phyloP scores from a whole-genome alignment of 306 rosid species.

The Vicia sativa region DNA sequence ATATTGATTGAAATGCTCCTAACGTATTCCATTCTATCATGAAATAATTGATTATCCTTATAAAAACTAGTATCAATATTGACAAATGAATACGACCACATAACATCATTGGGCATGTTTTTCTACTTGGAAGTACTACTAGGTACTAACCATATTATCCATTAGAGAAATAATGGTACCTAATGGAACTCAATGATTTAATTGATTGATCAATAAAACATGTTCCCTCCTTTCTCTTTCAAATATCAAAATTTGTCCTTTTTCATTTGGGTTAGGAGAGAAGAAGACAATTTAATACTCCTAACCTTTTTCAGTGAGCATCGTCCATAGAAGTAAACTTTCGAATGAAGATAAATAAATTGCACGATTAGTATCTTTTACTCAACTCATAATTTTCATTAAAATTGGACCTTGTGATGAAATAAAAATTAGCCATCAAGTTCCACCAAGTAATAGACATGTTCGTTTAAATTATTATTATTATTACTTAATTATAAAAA shows the following conservation, averaged over 20 bases:
- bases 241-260: slow-evolving; percentile 32
- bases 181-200: slow-evolving; percentile 28
- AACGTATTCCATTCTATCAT: background rate
- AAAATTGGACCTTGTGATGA: no score
- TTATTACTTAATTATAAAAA: no score
- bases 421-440: no score
- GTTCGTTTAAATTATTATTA: no score
- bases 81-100: slow-evolving; percentile 23
- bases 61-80: background rate
- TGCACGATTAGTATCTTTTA: no score
- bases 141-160: background rate
- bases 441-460: no score
- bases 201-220: slow-evolving; percentile 3
- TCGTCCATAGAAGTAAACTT: background rate
- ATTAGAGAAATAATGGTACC: background rate
- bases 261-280: slow-evolving; percentile 24
- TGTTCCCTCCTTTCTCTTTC: slow-evolving; percentile 42
- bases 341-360: background rate
- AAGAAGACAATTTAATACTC: background rate
- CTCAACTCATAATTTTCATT: no score
- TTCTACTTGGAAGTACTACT: slow-evolving; percentile 4
- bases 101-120: slow-evolving; percentile 1
- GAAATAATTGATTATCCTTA: background rate
- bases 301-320: background rate
- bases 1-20: background rate